Evolutionary conservation across 2,329 filamentous ascomycete genomes (phyloP).

Genomic region (Phymatotrichopsis omnivora): DNA sequence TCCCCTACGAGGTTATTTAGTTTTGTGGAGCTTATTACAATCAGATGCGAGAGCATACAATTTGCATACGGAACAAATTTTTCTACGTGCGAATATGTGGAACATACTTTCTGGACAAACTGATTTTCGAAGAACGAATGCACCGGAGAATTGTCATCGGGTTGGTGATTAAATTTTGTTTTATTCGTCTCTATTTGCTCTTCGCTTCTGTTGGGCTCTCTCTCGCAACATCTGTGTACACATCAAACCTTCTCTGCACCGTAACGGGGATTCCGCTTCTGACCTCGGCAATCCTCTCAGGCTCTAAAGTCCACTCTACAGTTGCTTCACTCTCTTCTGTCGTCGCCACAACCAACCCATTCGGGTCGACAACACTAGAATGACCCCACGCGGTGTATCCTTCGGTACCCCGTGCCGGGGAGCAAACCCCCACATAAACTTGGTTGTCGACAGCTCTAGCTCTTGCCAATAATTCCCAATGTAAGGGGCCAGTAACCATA

Average conservation of each 20-base stretch:
- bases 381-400: slow-evolving; percentile 88
- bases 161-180: no score
- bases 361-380: slow-evolving; percentile 76
- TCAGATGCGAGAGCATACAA: background rate
- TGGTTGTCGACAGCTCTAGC: slow-evolving; percentile 89
- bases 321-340: slow-evolving; percentile 60
- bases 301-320: slow-evolving; percentile 60
- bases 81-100: background rate
- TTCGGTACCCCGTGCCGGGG: slow-evolving; percentile 66
- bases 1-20: no score
- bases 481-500: slow-evolving; percentile 77
- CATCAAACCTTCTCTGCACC: slow-evolving; percentile 80
- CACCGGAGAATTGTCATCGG: slow-evolving; percentile 33
- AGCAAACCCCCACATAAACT: slow-evolving; percentile 85
- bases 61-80: no score
- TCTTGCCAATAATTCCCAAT: slow-evolving; percentile 77
- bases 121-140: background rate
- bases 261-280: slow-evolving; percentile 76
- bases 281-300: slow-evolving; percentile 59
- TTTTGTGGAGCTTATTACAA: background rate
- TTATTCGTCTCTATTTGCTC: slow-evolving; percentile 40
- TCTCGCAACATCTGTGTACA: slow-evolving; percentile 77
- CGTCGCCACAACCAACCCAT: slow-evolving; percentile 70
- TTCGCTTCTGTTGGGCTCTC: slow-evolving; percentile 32
- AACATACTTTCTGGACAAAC: background rate